phyloP scores from a whole-genome alignment of 2,329 filamentous ascomycete genomes.

The Botrytis sinoallii region DNA sequence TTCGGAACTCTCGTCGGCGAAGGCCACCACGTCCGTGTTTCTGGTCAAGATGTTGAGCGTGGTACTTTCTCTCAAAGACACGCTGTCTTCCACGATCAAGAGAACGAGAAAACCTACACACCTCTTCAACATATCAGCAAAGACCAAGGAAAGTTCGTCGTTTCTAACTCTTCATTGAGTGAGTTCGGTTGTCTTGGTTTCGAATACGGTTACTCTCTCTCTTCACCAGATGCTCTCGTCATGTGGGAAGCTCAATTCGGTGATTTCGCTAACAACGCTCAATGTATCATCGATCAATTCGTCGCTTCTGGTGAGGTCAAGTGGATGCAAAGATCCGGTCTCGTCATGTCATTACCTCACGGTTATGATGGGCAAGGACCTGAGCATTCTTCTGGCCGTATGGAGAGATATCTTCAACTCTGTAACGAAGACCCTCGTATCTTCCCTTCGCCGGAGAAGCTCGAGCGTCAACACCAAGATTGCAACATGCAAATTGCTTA shows the following conservation, averaged over 20 bases:
- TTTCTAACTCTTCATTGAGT: slow-evolving; percentile 87
- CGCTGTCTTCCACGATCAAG: slow-evolving; percentile 95
- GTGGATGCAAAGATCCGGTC: slow-evolving; percentile 96
- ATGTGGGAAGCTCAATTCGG: slow-evolving; percentile 99
- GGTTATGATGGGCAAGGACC: slow-evolving; percentile 98
- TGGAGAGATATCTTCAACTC: slow-evolving; percentile 95
- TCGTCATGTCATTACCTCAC: slow-evolving; percentile 94
- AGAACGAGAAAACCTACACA: slow-evolving; percentile 88
- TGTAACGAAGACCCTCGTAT: slow-evolving; percentile 96
- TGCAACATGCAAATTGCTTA: slow-evolving; percentile 99
- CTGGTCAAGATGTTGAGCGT: slow-evolving; percentile 98
- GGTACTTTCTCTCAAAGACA: slow-evolving; percentile 99
- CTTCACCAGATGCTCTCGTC: slow-evolving; percentile 92
- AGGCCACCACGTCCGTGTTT: slow-evolving; percentile 95
- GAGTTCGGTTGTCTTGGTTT: slow-evolving; percentile 79
- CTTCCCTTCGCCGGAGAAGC: slow-evolving; percentile 83
- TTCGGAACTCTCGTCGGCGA: slow-evolving; percentile 89
- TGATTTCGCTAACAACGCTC: slow-evolving; percentile 99
- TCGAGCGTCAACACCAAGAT: slow-evolving; percentile 96
- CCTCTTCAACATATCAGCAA: slow-evolving; percentile 85
- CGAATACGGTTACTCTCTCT: slow-evolving; percentile 97
- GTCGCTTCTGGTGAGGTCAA: slow-evolving; percentile 96
- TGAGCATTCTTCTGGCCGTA: slow-evolving; percentile 94
- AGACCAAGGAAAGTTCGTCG: slow-evolving; percentile 93
- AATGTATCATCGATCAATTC: slow-evolving; percentile 99